Conservation (phyloP, 225 moss, liverwort and hornwort genomes). For the Polytrichum commune region DNA sequence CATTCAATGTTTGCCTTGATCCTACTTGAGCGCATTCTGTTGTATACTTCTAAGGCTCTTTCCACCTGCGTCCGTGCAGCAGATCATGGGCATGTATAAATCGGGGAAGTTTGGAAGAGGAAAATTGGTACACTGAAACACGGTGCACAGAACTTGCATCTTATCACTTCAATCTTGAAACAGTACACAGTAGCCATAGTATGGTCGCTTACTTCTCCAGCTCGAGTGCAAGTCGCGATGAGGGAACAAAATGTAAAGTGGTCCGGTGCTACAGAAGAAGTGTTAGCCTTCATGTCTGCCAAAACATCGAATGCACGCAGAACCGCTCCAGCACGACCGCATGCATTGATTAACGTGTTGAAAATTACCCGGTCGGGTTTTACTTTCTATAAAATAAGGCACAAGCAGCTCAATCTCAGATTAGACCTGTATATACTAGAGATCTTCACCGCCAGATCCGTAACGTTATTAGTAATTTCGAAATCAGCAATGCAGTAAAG, state of each 20-base stretch:
- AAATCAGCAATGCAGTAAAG: no score
- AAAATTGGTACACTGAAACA: no score
- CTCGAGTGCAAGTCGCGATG: constrained; percentile 71
- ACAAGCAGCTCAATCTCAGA: not conserved
- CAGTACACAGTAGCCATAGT: no score
- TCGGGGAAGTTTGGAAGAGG: no score
- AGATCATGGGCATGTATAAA: not conserved
- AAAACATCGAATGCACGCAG: constrained; percentile 83
- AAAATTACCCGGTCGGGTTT: constrained; percentile 82
- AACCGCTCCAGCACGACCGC: constrained; percentile 77
- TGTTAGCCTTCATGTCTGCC: constrained; percentile 63
- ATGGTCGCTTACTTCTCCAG: constrained; percentile 51
- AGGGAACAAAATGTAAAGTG: constrained; percentile 75
- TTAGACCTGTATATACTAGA: no score
- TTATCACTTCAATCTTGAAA: not conserved
- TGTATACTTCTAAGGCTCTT: constrained; percentile 77
- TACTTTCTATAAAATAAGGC: constrained; percentile 45
- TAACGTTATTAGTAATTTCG: no score
- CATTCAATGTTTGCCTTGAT: constrained; percentile 57
- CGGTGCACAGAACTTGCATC: no score
- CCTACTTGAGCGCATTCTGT: constrained; percentile 51
- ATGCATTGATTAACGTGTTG: constrained; percentile 76
- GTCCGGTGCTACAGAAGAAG: constrained; percentile 44
- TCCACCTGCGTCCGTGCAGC: constrained; percentile 43
- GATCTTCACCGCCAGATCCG: no score